Evolutionary conservation across 441 rosid species (phyloP).

Genomic region (Erodium trifolium): DNA sequence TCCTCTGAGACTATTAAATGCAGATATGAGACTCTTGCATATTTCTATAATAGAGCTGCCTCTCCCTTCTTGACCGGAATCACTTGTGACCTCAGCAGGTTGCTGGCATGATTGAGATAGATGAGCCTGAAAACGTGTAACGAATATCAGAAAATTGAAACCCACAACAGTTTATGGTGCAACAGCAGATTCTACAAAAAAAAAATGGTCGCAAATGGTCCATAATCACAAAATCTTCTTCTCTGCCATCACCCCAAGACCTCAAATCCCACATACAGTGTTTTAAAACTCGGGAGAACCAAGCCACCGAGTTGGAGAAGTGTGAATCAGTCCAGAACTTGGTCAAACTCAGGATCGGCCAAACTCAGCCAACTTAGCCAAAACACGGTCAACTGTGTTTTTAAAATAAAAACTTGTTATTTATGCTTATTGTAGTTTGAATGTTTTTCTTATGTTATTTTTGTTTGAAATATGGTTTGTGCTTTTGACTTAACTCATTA

Average conservation of each 20-base stretch:
- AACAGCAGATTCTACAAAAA: neutral
- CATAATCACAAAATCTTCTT: neutral
- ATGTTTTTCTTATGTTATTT: no score
- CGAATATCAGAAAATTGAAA: conserved; percentile 12
- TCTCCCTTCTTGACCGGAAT: conserved; percentile 22
- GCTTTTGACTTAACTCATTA: no score
- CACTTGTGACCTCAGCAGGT: conserved; percentile 15
- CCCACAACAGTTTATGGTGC: neutral
- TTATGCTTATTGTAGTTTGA: no score
- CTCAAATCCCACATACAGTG: neutral
- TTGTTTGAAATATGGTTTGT: no score
- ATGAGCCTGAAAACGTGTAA: conserved; percentile 42
- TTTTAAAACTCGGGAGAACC: no score
- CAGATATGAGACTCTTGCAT: conserved; percentile 51
- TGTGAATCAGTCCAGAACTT: no score
- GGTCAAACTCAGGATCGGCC: no score
- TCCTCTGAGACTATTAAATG: conserved; percentile 42
- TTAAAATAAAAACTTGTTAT: no score
- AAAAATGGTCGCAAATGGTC: neutral
- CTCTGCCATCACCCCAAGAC: neutral
- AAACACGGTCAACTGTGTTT: no score
- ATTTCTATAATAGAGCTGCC: conserved; percentile 41
- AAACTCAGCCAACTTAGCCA: no score
- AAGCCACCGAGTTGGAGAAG: no score
- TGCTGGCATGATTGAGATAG: conserved; percentile 26